phyloP scores from a whole-genome alignment of 2,329 filamentous ascomycete species.

The Fusarium gaditjirri region DNA sequence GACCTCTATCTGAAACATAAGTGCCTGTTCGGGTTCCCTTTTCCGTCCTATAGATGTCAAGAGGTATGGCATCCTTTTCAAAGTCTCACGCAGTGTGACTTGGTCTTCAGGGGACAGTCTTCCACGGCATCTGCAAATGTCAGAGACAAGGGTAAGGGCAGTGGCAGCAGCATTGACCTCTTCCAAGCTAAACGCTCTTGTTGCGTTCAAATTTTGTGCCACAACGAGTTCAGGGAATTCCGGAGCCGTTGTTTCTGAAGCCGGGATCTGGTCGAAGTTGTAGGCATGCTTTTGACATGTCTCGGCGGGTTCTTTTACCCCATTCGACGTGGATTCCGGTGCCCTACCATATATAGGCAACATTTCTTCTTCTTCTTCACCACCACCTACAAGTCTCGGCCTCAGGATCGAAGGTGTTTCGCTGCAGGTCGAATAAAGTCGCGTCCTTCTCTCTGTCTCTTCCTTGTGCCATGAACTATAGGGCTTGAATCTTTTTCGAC shows the following conservation, averaged over 20 bases:
- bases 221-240: not conserved
- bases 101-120: not conserved
- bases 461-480: not conserved
- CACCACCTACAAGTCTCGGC: not conserved
- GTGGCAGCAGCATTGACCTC: conserved; percentile 5
- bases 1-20: conserved; percentile 7
- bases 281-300: not conserved
- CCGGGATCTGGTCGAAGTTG: not conserved
- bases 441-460: not conserved
- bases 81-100: not conserved
- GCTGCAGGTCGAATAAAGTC: not conserved
- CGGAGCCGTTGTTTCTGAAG: not conserved
- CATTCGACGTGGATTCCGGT: not conserved
- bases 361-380: not conserved
- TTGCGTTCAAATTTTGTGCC: too few relatives aligned
- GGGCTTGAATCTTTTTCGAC: not conserved
- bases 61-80: conserved; percentile 20
- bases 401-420: not conserved
- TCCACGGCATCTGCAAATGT: not conserved
- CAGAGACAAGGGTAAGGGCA: conserved; percentile 3
- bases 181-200: not conserved
- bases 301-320: not conserved
- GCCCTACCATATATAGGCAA: not conserved
- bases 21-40: not conserved
- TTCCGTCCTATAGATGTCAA: conserved; percentile 5